Base-by-base conservation (phyloP, 108 stramenopile species). In the Epithemia pelagica region DNA sequence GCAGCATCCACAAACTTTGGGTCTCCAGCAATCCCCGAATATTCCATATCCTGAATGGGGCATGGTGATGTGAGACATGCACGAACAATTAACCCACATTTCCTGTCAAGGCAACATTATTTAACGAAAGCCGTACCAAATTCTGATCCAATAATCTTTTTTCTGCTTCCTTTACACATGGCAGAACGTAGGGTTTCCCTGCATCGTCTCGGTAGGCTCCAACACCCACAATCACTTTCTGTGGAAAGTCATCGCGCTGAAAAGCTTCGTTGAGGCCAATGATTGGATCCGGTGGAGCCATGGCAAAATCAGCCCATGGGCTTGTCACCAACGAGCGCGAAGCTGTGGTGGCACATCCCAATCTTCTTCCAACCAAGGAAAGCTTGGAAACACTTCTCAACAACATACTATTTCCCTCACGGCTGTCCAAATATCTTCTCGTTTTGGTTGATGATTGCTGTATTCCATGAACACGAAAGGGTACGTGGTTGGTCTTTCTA, bases 211-310 rank as follows among this genome's bases (percentile, higher is more conserved):
- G 84, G 70, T 97, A 98, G 8, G 97, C 96, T 32, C 97, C 96
- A 5, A 98, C 95, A 59, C 96, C 95, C 18, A 98, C 84, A 75
- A 91, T 96, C 20, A 88, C 85, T 77, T 94, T 94, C 8, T 81
- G 58, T 27, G 88, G 88, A 71, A 75, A 90, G 58, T 89, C 88
- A 69, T 94, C 89, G 1, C 68, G 71, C 23, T 68, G 52, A 61
- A 68, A 83, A 32, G 70, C 82, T 69, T 98, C 97, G 26, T 81
- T 97, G 53, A 98, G 81, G n/a, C 99, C 99, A 46, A 99, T 89
- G 61, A 99, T 99, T 10, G 97, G 92, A 76, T 99, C 99, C 0
- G 92, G 81, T 1, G 99, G 96, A 15, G 95, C 99, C 94, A 96
- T 89, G 15, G 93, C 94, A 65, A 95, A 94, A 30, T 82, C 30